Conservation (phyloP, 805 yeast genomes). For the Naumovozyma castellii region DNA sequence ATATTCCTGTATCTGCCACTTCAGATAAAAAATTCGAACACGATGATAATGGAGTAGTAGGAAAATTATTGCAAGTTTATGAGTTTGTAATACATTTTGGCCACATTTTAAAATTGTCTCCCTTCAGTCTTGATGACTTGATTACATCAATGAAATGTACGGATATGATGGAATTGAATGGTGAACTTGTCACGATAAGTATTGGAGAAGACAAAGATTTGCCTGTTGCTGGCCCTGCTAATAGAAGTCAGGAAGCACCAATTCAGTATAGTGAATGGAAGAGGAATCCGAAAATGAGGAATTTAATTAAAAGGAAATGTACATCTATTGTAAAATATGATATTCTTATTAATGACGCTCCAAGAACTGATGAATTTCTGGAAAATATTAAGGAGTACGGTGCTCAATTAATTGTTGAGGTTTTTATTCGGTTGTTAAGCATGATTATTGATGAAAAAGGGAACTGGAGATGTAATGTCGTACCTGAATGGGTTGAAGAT, state of each 20-base stretch:
- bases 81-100: neutral
- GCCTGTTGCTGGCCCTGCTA: too few relatives aligned
- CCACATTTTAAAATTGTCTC: neutral
- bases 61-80: neutral
- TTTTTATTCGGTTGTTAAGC: slow-evolving; percentile 23
- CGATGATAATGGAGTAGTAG: neutral
- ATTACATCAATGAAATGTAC: neutral
- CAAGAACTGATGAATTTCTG: slow-evolving; percentile 16
- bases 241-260: slow-evolving; percentile 3
- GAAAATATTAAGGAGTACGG: slow-evolving; percentile 21
- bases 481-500: slow-evolving; percentile 25
- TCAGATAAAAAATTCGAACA: neutral
- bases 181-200: neutral
- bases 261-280: slow-evolving; percentile 16
- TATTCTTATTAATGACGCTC: slow-evolving; percentile 15
- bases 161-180: neutral
- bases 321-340: slow-evolving; percentile 9
- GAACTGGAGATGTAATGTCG: slow-evolving; percentile 24
- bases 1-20: slow-evolving; percentile 2
- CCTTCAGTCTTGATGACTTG: neutral
- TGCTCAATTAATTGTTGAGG: slow-evolving; percentile 21
- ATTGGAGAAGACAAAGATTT: neutral
- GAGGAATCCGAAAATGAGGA: slow-evolving; percentile 15
- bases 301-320: slow-evolving; percentile 9
- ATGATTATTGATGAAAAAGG: slow-evolving; percentile 27